A percentile compares a stretch with the other conserved stretches of the same genome.
phyloP scores from a whole-genome alignment of 768 basidiomycete species.

The Leccinellum rugosiceps region DNA sequence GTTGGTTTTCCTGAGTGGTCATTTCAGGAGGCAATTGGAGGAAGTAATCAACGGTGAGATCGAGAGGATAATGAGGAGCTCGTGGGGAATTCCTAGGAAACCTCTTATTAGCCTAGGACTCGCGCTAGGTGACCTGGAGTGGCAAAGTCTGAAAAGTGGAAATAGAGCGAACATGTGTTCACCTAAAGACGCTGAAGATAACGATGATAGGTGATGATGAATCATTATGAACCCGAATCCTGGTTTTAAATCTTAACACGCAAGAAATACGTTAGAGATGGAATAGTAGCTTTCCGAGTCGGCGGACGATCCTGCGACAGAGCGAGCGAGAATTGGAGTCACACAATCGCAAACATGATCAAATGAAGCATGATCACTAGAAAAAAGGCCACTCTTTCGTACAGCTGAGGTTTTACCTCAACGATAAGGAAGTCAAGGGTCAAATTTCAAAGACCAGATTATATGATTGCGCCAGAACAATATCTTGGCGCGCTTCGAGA shows the following conservation, averaged over 20 bases:
- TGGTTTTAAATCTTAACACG: not conserved
- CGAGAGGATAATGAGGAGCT: not conserved
- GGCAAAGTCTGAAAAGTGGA: constrained; percentile 5
- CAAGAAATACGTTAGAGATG: not conserved
- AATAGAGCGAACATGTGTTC: constrained; percentile 4
- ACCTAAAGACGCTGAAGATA: constrained; percentile 16
- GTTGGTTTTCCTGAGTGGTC: not conserved
- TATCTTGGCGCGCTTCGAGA: not conserved
- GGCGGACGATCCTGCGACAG: not conserved
- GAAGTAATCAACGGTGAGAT: not conserved
- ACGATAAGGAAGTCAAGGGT: not conserved
- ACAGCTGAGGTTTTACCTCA: not conserved
- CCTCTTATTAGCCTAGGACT: constrained; percentile 17
- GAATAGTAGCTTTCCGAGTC: not conserved
- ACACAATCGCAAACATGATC: not conserved
- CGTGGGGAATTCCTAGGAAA: not conserved
- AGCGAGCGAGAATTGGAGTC: not conserved
- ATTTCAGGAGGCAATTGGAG: not conserved
- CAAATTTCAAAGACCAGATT: not conserved
- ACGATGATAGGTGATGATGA: not conserved
- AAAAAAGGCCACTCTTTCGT: not conserved
- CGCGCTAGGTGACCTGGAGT: not conserved
- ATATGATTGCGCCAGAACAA: not conserved
- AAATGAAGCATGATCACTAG: not conserved
- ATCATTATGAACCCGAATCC: not conserved